Base-by-base conservation (phyloP, 257 asterid genomes). In the Cynanchum wilfordii region DNA sequence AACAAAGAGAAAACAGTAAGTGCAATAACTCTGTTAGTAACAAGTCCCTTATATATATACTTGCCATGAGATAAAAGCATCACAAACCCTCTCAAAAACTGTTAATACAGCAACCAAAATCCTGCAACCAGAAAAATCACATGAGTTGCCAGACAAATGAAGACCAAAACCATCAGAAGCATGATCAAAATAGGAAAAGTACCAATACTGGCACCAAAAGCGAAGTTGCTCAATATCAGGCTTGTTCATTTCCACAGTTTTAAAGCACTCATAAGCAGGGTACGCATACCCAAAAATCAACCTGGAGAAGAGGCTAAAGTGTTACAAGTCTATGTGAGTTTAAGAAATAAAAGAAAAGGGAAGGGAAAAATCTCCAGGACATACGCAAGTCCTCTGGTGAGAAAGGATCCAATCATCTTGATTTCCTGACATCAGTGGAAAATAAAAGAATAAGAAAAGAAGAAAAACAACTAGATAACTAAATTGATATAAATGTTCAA, bases 181-280 rank as follows among this genome's bases (percentile, higher is more conserved):
- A 42, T 24, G 44, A 76, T 45, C 17, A 12, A 7, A 57, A 78
- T 2, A 66, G 42, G 50, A 15, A 55, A 29, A 42, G 68, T 84
- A 93, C 98, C 98, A 93, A 68, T 93, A 93, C 60, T 93, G 97
- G 88, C 98, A 93, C 98, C 98, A 93, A 82, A 91, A 93, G 33
- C 86, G 91, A 71, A 93, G 97, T 76, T 89, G 93, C 76, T 86
- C 89, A 44, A 94, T 91, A 56, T 94, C 93, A 13, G 97, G 97
- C 78, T 88, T 93, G 82, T 93, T 93, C 91, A 84, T 73, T 81
- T 94, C 97, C 79, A 94, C 96, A 1, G 93, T 78, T 83, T 94
- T 94, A 73, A 49, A 91, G 86, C 99, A 91, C 71, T 86, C 95
- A 69, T 91, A 94, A 13, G 97, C 97, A 60, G 99, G 97, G 83